Conservation (phyloP, 108 stramenopile genomes). For the Phaeodactylum tricornutum region DNA sequence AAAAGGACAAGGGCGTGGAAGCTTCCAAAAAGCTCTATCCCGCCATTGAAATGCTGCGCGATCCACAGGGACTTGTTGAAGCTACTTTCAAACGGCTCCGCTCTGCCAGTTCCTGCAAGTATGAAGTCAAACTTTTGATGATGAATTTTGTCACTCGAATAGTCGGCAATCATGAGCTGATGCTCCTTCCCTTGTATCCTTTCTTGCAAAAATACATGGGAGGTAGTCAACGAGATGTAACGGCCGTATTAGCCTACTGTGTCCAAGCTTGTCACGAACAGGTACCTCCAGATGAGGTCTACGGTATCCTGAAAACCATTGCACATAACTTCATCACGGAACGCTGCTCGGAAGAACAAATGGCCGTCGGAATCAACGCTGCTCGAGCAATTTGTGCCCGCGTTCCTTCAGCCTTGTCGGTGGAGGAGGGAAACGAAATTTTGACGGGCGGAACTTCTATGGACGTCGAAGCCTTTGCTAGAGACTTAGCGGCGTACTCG, state of each 20-base stretch:
- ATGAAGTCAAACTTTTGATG: slow-evolving; percentile 88
- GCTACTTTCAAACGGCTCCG: slow-evolving; percentile 71
- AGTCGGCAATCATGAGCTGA: slow-evolving; percentile 88
- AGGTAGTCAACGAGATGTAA: slow-evolving; percentile 89
- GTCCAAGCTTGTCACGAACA: slow-evolving; percentile 94
- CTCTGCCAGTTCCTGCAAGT: slow-evolving; percentile 35
- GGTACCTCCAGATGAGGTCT: slow-evolving; percentile 93
- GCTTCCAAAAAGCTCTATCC: slow-evolving; percentile 70
- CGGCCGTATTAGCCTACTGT: slow-evolving; percentile 88
- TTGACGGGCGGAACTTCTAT: slow-evolving; percentile 20
- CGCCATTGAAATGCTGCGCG: slow-evolving; percentile 90
- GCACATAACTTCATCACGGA: slow-evolving; percentile 92
- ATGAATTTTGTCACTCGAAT: slow-evolving; percentile 93
- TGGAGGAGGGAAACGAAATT: slow-evolving; percentile 44
- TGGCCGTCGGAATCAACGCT: slow-evolving; percentile 98
- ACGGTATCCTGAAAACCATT: slow-evolving; percentile 80
- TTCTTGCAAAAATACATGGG: slow-evolving; percentile 93
- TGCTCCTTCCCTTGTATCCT: slow-evolving; percentile 86
- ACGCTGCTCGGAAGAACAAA: slow-evolving; percentile 84
- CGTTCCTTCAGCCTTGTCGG: slow-evolving; percentile 78
- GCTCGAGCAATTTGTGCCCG: slow-evolving; percentile 78
- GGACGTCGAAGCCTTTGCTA: slow-evolving; percentile 90
- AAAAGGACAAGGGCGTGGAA: slow-evolving; percentile 58
- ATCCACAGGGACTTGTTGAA: slow-evolving; percentile 93
- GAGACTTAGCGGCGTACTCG: slow-evolving; percentile 89